Evolutionary conservation across 164 flowering plant genomes (phyloP).

Genomic region (Euptelea pleiosperma): DNA sequence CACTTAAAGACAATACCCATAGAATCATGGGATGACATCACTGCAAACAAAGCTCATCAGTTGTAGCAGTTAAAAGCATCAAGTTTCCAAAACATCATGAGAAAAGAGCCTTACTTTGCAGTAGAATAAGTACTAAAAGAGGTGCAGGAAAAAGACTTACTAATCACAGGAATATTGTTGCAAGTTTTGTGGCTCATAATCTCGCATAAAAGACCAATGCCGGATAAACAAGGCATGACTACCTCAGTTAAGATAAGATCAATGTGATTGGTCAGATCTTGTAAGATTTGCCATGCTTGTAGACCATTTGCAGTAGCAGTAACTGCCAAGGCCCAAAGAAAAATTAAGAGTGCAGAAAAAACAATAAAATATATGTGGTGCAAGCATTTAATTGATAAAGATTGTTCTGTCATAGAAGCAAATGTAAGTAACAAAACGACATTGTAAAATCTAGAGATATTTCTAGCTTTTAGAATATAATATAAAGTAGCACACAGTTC

Average conservation of each 20-base stretch:
- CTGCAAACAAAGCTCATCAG: conserved; percentile 47
- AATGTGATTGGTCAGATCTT: conserved; percentile 51
- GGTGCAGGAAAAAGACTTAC: conserved; percentile 43
- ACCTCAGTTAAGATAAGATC: conserved; percentile 80
- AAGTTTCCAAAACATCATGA: conserved; percentile 7
- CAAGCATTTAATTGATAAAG: neutral
- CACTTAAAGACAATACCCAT: conserved; percentile 70
- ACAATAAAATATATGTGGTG: neutral
- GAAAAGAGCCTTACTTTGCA: conserved; percentile 2
- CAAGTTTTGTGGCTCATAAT: conserved; percentile 70
- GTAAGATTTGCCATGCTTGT: conserved; percentile 75
- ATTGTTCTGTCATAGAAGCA: neutral
- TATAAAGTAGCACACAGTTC: neutral
- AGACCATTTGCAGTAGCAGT: conserved; percentile 60
- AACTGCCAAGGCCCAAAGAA: conserved; percentile 41
- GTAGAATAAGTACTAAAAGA: neutral
- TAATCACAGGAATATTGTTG: conserved; percentile 74
- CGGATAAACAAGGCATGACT: conserved; percentile 64
- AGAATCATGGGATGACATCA: conserved; percentile 76
- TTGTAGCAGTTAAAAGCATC: conserved; percentile 23
- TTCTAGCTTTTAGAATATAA: neutral
- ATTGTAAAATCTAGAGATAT: no score
- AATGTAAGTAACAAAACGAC: neutral
- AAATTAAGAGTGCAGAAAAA: neutral
- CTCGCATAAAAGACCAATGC: conserved; percentile 66